Evolutionary conservation across 2,329 filamentous ascomycete species (phyloP).

Genomic region (Ambrosiella xylebori): DNA sequence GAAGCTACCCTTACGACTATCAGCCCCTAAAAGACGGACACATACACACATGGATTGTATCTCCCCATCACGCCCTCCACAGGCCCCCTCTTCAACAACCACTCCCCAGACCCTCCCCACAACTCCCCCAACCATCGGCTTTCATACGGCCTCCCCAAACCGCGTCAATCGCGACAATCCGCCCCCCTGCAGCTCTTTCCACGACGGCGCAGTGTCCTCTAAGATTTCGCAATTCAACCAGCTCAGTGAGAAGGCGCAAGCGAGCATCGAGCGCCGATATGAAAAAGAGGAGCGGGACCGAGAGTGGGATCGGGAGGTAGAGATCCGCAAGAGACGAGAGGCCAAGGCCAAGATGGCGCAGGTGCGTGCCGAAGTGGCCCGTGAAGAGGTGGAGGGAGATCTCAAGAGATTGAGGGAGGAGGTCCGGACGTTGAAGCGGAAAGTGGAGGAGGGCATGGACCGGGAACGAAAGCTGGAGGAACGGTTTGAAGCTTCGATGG

Average conservation of each 20-base stretch:
- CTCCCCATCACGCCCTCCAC: not conserved
- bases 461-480: conserved; percentile 50
- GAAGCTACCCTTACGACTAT: not conserved
- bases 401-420: conserved; percentile 47
- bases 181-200: conserved; percentile 23
- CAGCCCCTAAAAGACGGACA: not conserved
- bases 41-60: not conserved
- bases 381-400: conserved; percentile 57
- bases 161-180: conserved; percentile 35
- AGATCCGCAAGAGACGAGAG: conserved; percentile 21
- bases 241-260: conserved; percentile 40
- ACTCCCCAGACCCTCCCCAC: not conserved
- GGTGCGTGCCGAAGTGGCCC: conserved; percentile 47
- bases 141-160: conserved; percentile 45
- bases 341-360: conserved; percentile 30
- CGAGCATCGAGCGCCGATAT: conserved; percentile 33
- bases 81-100: not conserved
- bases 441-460: conserved; percentile 47
- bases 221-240: conserved; percentile 59
- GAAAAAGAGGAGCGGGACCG: not conserved
- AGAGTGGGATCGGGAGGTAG: not conserved
- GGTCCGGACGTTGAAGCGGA: conserved; percentile 33
- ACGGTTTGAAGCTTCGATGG: conserved; percentile 51
- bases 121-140: conserved; percentile 12
- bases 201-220: conserved; percentile 46